Evolutionary conservation across 192 early-diverging fungal genomes (phyloP), one percentile per base, ranked within the genome.

Genomic region (Backusella circina): DNA sequence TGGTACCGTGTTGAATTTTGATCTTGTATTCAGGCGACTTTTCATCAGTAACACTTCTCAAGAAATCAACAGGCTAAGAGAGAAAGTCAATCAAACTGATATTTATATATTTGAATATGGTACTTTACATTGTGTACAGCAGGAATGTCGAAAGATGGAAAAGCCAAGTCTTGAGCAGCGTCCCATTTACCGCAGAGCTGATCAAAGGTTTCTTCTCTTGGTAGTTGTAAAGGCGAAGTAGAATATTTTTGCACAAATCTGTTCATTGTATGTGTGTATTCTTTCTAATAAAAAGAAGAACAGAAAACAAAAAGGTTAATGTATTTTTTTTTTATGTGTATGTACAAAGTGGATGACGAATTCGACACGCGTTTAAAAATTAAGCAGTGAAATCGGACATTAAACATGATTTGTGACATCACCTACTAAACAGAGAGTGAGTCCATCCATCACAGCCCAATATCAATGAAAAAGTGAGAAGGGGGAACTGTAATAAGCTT

Each of bases 1-100:
- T 99, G 10, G 98, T 99, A 78, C 98, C 98, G 83, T 99, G 94
- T 68, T 91, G 90, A 72, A 98, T 92, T 78, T 96, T 94, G 80
- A 99, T 95, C 57, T 89, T 84, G 80, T 92, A 90, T 70, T 95
- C 90, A 44, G 91, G 87, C 15, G 93, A 90, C 70, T 83, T 82
- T 47, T 87, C 88, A 73, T 93, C 91, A 3, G 93, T 97, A 77
- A 94, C 90, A 66, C 90, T 84, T 84, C 94, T 88, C 80, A 96
- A 83, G 75, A 97, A 98, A 44, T 90, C 91, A 12, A 94, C 87
- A 30, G 96, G 97, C 93, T 98, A 82, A 64, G 51, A 37, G 30
- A 13, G 0, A 44, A 44, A 57, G n/a, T 10, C 0, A 44, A 44
- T 31, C 10, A 31, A 75, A 18, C 5, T 28, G 15, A 12, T 12